Evolutionary conservation across 768 basidiomycete species (phyloP), one percentile per base, ranked within the genome.

Genomic region (Amanita rubescens): DNA sequence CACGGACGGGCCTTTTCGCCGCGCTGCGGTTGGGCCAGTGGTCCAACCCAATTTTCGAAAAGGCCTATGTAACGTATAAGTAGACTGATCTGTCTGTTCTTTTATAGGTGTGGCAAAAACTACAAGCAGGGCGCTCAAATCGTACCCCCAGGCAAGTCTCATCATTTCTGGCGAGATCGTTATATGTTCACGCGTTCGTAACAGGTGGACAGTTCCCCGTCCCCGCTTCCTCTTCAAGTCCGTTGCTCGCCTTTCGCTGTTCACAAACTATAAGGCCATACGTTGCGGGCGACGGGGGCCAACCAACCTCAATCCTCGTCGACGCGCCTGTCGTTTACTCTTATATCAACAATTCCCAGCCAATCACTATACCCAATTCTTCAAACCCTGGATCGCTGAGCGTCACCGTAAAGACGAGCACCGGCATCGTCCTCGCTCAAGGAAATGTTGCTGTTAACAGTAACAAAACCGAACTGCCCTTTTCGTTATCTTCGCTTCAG

Each of bases 181-280:
- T 19, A 43, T 24, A 19, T 46, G 12, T 49, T 27, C 22, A 51
- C 54, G 7, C 3, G 14, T 25, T 24, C 15, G 10, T 17, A 5
- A 35, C 24, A 71, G 69, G 69, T 33, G 78, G 80, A 27, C 69
- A 73, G 57, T 81, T 80, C 55, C 72, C 70, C 2, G 50, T 67
- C 3, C 72, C 76, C 5, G 61, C 62, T 8, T 57, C 61, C 1
- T 74, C 73, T 2, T 56, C 67, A 0, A 63, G 61, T 1, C 67
- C 81, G n/a, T 71, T 81, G 37, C 72, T 84, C 22, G 77, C 80
- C 7, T 64, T 85, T 35, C 78, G 79, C 9, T 84, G 83, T 55
- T 72, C 74, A 8, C 81, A 80, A 25, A 77, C 79, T 2, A 75
- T 83, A 20, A 72, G 76, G 5, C 83, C 83, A 1, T 85, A 82